Evolutionary conservation across 129 eudicot genomes (phyloP).

Genomic region (Cynara cardunculus): DNA sequence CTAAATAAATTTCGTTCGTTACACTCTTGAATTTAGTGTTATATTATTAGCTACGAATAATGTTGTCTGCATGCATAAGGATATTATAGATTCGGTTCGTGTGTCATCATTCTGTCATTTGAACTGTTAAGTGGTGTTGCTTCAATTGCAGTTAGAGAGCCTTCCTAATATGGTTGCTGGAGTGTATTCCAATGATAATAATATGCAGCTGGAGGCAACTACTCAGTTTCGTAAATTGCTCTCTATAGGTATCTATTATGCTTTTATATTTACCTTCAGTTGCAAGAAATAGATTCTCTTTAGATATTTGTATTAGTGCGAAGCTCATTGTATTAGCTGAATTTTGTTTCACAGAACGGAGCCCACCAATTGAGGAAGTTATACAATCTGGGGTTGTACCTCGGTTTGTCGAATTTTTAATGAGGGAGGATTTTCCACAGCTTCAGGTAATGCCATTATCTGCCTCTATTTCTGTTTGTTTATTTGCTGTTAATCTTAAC

Average conservation of each 20-base stretch:
- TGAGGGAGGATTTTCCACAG: constrained; percentile 75
- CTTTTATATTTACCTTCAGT: neutral
- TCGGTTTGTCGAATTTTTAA: constrained; percentile 71
- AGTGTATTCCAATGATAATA: constrained; percentile 54
- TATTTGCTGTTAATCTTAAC: neutral
- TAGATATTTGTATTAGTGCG: neutral
- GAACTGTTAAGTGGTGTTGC: neutral
- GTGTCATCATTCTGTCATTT: neutral
- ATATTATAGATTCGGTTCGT: neutral
- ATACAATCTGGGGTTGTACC: constrained; percentile 82
- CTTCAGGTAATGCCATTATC: constrained; percentile 48
- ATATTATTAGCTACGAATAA: too few species aligned
- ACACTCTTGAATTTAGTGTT: neutral
- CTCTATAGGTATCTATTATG: constrained; percentile 59
- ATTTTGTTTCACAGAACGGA: constrained; percentile 42
- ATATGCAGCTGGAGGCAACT: constrained; percentile 80
- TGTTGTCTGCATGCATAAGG: neutral
- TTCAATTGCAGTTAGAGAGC: constrained; percentile 61
- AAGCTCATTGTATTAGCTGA: neutral
- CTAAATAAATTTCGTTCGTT: neutral
- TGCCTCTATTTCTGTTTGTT: neutral
- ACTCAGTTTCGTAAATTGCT: constrained; percentile 84
- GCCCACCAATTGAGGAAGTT: constrained; percentile 85
- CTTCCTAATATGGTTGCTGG: constrained; percentile 78
- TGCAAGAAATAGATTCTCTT: neutral